phyloP scores from a whole-genome alignment of 164 flowering plant species.

The Annona cherimola region DNA sequence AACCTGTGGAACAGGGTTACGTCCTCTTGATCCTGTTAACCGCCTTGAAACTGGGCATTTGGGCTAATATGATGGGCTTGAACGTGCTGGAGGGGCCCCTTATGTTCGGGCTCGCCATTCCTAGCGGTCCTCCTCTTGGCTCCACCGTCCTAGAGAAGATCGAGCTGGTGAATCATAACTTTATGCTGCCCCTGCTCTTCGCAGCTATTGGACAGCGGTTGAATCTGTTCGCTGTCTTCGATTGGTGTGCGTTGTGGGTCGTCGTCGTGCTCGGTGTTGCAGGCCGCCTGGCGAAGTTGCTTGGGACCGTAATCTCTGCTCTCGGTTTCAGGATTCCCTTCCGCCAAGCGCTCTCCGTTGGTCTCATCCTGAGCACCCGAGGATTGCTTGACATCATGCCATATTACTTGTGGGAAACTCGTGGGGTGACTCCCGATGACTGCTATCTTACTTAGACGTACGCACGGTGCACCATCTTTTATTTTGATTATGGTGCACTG shows the following conservation, averaged over 20 bases:
- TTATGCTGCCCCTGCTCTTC: slow-evolving; percentile 11
- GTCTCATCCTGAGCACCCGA: not conserved
- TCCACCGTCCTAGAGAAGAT: slow-evolving; percentile 15
- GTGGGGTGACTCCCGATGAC: too few species aligned
- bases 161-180: slow-evolving; percentile 1
- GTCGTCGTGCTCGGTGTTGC: not conserved
- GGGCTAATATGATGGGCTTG: not conserved
- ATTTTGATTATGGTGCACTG: too few species aligned
- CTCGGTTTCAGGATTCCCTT: not conserved
- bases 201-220: not conserved
- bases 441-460: too few species aligned
- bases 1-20: not conserved
- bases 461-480: too few species aligned
- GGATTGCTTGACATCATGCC: slow-evolving; percentile 8
- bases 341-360: not conserved
- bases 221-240: not conserved
- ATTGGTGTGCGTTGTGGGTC: too few species aligned
- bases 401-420: slow-evolving; percentile 41
- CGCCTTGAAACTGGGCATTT: not conserved
- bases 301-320: slow-evolving; percentile 1
- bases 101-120: slow-evolving; percentile 3
- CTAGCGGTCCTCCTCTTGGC: slow-evolving; percentile 21
- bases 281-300: not conserved
- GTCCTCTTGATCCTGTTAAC: not conserved
- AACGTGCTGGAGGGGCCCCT: not conserved